Conservation (phyloP, 371 early-diverging fungal genomes). For the Syncephalastrum racemosum region DNA sequence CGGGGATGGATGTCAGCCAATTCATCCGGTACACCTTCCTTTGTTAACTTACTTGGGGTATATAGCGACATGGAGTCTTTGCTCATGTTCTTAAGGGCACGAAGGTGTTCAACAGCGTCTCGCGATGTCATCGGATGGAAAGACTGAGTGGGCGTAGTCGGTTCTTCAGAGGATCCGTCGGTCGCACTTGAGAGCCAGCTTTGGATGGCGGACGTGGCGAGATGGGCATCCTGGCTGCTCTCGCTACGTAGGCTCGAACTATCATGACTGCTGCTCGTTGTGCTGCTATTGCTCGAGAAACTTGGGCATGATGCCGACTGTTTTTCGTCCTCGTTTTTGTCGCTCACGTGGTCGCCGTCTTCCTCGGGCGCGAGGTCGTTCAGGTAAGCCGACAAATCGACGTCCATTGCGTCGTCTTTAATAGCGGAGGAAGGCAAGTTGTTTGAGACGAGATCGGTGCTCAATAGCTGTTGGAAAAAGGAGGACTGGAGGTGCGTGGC, state of each 20-base stretch:
- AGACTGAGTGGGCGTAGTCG: neutral
- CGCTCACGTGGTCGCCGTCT: neutral
- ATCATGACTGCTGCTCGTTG: no score
- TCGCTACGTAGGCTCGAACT: neutral
- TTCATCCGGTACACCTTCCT: neutral
- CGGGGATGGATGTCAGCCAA: neutral
- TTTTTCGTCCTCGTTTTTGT: neutral
- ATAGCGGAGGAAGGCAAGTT: neutral
- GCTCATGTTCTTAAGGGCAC: conserved; percentile 14
- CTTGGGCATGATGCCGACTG: no score
- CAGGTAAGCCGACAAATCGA: conserved; percentile 8
- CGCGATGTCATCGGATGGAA: conserved; percentile 32
- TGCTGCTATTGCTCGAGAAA: no score
- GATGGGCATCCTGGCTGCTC: neutral
- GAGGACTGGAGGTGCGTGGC: conserved; percentile 35
- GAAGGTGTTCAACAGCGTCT: conserved; percentile 25
- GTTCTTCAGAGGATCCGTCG: neutral
- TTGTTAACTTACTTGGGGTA: conserved; percentile 28
- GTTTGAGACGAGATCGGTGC: conserved; percentile 21
- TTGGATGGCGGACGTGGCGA: conserved; percentile 1
- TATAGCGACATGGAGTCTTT: conserved; percentile 12
- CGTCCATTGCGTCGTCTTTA: neutral
- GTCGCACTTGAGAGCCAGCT: neutral
- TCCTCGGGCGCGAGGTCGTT: conserved; percentile 7
- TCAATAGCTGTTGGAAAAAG: conserved; percentile 30